phyloP scores from a whole-genome alignment of 331 rosid genomes.

The Spiraea crenata region DNA sequence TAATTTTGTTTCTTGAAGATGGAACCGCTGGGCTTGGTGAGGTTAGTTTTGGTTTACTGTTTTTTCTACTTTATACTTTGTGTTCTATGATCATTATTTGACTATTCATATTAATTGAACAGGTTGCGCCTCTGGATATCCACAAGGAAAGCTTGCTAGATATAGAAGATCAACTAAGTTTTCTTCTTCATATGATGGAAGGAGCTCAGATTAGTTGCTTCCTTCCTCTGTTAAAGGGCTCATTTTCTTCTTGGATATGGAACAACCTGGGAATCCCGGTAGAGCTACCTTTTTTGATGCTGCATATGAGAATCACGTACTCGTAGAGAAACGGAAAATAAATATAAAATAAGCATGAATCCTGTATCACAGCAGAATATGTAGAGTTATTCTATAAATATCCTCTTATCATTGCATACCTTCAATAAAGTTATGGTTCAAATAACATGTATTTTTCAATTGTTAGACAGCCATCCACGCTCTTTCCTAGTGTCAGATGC shows the following conservation, averaged over 20 bases:
- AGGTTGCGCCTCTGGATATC: constrained; percentile 86
- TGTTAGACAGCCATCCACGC: constrained; percentile 66
- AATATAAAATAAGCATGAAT: neutral
- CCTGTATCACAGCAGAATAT: neutral
- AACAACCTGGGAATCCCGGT: constrained; percentile 79
- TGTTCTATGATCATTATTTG: neutral
- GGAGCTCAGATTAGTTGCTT: constrained; percentile 52
- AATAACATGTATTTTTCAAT: constrained; percentile 11
- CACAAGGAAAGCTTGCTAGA: constrained; percentile 65
- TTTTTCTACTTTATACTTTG: neutral
- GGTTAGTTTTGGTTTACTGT: constrained; percentile 50
- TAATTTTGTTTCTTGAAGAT: constrained; percentile 78
- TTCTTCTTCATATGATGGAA: constrained; percentile 59
- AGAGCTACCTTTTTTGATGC: constrained; percentile 31
- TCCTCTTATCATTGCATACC: neutral
- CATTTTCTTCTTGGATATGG: constrained; percentile 87
- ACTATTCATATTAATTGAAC: constrained; percentile 29
- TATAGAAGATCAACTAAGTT: constrained; percentile 86
- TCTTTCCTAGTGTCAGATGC: constrained; percentile 96
- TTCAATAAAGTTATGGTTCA: neutral
- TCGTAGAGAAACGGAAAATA: neutral
- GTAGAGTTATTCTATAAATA: neutral
- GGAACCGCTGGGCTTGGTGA: constrained; percentile 89
- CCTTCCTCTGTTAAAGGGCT: constrained; percentile 71
- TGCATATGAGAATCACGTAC: constrained; percentile 3